These are phyloP conservation scores for Paracoccidioides brasiliensis DNA, from an alignment of 2,329 filamentous ascomycete species.

Conservation along the genomic window DNA sequence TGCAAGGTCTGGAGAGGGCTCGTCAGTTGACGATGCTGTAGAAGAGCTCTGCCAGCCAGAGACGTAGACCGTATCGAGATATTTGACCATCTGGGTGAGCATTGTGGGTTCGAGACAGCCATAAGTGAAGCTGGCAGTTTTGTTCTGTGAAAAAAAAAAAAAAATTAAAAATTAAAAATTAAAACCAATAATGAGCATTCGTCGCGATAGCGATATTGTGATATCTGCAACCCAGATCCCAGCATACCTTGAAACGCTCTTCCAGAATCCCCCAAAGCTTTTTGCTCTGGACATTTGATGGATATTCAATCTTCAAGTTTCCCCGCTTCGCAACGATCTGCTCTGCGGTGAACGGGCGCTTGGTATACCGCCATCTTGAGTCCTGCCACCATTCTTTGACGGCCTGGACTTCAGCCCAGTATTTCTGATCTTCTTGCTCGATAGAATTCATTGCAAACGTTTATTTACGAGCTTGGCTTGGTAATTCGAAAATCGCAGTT, in stretches of 20 bases:
- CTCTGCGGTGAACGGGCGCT: constrained; percentile 86
- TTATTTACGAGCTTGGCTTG: constrained; percentile 4
- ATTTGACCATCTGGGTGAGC: constrained; percentile 99
- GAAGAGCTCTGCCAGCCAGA: constrained; percentile 98
- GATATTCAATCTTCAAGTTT: constrained; percentile 78
- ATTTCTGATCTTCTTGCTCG: constrained; percentile 60
- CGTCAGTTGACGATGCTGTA: constrained; percentile 85
- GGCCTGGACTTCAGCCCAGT: constrained; percentile 68
- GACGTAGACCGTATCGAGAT: constrained; percentile 95
- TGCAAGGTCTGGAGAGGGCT: constrained; percentile 92
- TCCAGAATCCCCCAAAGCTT: constrained; percentile 92
- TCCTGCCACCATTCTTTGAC: constrained; percentile 93
- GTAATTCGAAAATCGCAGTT: constrained; percentile 4
- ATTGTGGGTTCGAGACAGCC: constrained; percentile 96
- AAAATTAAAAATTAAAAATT: no score
- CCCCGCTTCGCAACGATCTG: constrained; percentile 94
- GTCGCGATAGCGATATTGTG: neutral
- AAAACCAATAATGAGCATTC: neutral
- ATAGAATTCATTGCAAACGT: constrained; percentile 27
- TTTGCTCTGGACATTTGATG: constrained; percentile 78
- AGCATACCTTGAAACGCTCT: constrained; percentile 61
- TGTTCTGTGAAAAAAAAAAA: constrained; percentile 53
- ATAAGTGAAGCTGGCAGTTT: constrained; percentile 85
- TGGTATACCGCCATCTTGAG: constrained; percentile 83
- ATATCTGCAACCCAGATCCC: neutral